phyloP scores from a whole-genome alignment of 2,329 filamentous ascomycete species.

The Stachybotrys elegans region DNA sequence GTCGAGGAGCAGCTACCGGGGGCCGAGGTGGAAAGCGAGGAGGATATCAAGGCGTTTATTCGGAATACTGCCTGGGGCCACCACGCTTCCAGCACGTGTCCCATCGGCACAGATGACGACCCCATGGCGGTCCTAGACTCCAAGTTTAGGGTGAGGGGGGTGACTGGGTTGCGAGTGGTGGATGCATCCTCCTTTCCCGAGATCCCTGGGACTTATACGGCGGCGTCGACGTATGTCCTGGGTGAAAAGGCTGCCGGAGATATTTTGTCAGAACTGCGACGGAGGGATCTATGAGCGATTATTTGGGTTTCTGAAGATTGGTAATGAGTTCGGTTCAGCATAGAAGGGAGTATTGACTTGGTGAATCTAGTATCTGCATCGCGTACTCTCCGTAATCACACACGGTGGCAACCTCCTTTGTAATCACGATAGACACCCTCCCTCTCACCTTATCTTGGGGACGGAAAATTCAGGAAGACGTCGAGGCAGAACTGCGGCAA shows the following conservation, averaged over 20 bases:
- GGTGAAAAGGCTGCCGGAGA: constrained; percentile 27
- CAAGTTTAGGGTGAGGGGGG: constrained; percentile 42
- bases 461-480: too few relatives aligned
- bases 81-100: constrained; percentile 27
- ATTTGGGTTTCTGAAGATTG: too few relatives aligned
- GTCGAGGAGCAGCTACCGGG: constrained; percentile 25
- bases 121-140: constrained; percentile 39
- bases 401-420: too few relatives aligned
- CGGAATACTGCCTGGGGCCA: constrained; percentile 27
- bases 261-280: constrained; percentile 14
- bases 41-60: constrained; percentile 31
- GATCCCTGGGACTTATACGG: constrained; percentile 27
- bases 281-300: background rate
- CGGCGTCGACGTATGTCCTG: constrained; percentile 25
- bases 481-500: too few relatives aligned
- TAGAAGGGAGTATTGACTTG: too few relatives aligned
- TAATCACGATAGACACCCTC: too few relatives aligned
- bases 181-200: constrained; percentile 39
- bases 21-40: constrained; percentile 29
- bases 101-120: constrained; percentile 24
- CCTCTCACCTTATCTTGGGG: too few relatives aligned
- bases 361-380: too few relatives aligned
- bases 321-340: too few relatives aligned
- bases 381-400: too few relatives aligned
- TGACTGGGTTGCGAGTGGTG: constrained; percentile 38